Evolutionary conservation across 345 rosid species (phyloP).

Genomic region (Durio zibethinus): DNA sequence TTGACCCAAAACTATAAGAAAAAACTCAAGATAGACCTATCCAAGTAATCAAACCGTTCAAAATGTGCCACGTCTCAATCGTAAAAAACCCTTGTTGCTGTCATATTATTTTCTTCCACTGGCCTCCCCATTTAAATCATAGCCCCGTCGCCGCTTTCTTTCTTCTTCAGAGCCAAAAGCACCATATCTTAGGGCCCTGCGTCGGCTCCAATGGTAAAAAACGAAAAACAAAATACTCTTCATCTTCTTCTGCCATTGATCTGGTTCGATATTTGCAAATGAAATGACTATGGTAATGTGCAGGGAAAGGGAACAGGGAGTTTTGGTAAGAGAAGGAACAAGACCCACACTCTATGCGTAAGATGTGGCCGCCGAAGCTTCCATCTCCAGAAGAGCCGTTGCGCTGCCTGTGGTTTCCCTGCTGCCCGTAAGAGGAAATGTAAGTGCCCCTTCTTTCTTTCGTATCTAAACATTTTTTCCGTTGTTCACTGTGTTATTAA

Average conservation of each 20-base stretch:
- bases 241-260: not conserved
- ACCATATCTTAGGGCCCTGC: conserved; percentile 1
- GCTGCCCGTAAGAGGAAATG: conserved; percentile 99
- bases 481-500: not conserved
- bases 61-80: not conserved
- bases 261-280: not conserved
- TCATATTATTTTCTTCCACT: not conserved
- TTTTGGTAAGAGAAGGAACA: conserved; percentile 97
- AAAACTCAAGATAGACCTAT: not conserved
- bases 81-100: not conserved
- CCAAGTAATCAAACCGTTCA: not conserved
- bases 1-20: not conserved
- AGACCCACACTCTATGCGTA: conserved; percentile 94
- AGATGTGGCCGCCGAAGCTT: conserved; percentile 98
- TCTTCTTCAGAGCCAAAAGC: conserved; percentile 5
- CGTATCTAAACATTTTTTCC: not conserved
- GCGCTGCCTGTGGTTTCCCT: conserved; percentile 87
- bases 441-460: conserved; percentile 25
- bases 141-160: not conserved
- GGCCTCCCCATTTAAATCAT: not conserved
- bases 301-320: conserved; percentile 99
- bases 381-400: conserved; percentile 98
- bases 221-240: not conserved
- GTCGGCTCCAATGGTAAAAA: conserved; percentile 36
- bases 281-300: conserved; percentile 10